phyloP scores from a whole-genome alignment of 2,329 filamentous ascomycete species.

The Talaromyces verruculosus region DNA sequence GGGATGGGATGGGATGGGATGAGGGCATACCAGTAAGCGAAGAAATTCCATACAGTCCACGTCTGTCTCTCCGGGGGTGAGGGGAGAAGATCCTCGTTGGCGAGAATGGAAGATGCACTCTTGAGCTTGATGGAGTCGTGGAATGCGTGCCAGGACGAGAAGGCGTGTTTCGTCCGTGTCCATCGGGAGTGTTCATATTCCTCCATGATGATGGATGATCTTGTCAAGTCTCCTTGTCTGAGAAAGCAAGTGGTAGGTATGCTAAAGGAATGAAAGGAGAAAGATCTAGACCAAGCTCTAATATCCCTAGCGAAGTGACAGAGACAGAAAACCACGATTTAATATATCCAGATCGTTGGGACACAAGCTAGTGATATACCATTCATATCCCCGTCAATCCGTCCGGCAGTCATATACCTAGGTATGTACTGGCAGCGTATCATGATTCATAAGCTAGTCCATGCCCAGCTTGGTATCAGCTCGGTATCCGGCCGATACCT shows the following conservation, averaged over 20 bases:
- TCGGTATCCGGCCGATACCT: neutral
- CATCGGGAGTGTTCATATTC: slow-evolving; percentile 17
- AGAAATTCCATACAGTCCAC: slow-evolving; percentile 28
- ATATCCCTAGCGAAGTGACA: neutral
- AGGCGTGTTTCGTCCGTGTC: slow-evolving; percentile 19
- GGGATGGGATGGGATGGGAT: too few species aligned
- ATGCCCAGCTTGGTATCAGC: neutral
- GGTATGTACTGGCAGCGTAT: neutral
- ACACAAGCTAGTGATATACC: neutral
- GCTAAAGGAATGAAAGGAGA: too few species aligned
- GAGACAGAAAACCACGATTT: neutral
- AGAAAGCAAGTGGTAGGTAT: too few species aligned
- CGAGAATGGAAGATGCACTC: slow-evolving; percentile 26
- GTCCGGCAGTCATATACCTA: neutral
- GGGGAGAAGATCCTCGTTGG: slow-evolving; percentile 28
- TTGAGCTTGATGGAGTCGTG: slow-evolving; percentile 23
- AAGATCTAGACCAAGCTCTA: neutral
- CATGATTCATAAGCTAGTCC: neutral
- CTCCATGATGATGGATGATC: neutral
- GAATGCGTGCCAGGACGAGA: slow-evolving; percentile 23
- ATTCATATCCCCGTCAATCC: neutral
- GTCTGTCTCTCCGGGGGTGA: slow-evolving; percentile 26
- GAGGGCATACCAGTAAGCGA: slow-evolving; percentile 26
- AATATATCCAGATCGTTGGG: neutral
- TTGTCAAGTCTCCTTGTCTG: neutral